These are phyloP conservation scores for Paramecium bursaria DNA, from an alignment of 73 alveolate species.

Conservation along the genomic window DNA sequence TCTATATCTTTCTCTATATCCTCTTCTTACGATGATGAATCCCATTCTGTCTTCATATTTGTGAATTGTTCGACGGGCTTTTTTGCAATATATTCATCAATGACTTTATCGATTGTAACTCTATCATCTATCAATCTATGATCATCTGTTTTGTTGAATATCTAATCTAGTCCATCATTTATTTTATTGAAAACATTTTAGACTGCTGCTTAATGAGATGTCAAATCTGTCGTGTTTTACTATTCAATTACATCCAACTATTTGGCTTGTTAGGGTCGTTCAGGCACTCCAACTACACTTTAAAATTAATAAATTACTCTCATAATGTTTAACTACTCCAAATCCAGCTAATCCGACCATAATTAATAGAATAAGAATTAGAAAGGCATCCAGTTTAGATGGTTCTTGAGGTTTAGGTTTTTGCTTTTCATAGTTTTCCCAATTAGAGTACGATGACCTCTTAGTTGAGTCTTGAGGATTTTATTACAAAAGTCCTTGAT, in stretches of 20 bases:
- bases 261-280: too few relatives aligned
- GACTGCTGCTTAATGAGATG: slow-evolving; percentile 17
- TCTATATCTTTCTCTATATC: background rate
- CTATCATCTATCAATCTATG: slow-evolving; percentile 8
- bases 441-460: background rate
- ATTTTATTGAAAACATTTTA: slow-evolving; percentile 42
- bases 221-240: too few relatives aligned
- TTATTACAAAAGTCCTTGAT: background rate
- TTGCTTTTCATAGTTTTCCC: slow-evolving; percentile 18
- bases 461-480: background rate
- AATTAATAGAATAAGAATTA: slow-evolving; percentile 6
- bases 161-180: slow-evolving; percentile 10
- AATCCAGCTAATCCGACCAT: slow-evolving; percentile 52
- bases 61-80: slow-evolving; percentile 42
- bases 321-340: slow-evolving; percentile 33
- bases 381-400: slow-evolving; percentile 40
- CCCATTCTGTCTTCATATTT: slow-evolving; percentile 33
- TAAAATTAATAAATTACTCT: background rate
- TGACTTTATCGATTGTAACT: slow-evolving; percentile 4
- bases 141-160: slow-evolving; percentile 12
- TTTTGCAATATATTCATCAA: slow-evolving; percentile 18
- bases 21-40: slow-evolving; percentile 12
- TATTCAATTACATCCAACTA: too few relatives aligned
- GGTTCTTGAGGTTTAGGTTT: background rate
- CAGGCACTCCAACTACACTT: slow-evolving; percentile 23